Percentiles rank a stretch among this genome's conserved stretches.
phyloP scores from a whole-genome alignment of 495 filamentous ascomycete species.

The Neurospora sp. region DNA sequence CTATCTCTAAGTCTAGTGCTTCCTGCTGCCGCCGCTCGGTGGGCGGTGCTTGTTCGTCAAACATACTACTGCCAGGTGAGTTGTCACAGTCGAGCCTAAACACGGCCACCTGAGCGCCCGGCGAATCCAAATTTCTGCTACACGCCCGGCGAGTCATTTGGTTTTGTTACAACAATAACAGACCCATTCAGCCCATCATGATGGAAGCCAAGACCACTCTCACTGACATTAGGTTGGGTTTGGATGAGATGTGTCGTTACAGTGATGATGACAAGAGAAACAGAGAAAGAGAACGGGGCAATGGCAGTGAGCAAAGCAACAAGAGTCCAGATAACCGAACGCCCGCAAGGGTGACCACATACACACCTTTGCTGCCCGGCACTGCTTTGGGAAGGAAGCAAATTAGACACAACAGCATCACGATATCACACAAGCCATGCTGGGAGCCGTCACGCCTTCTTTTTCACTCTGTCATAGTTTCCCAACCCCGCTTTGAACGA shows the following conservation, averaged over 20 bases:
- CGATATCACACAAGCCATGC: conserved; percentile 14
- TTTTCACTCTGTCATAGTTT: not conserved
- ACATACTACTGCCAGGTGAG: not conserved
- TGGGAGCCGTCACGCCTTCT: conserved; percentile 6
- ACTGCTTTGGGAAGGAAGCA: not conserved
- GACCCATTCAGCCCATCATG: not conserved
- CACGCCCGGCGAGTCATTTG: not conserved
- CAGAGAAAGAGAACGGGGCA: conserved; percentile 1
- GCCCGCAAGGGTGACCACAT: not conserved
- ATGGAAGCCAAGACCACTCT: not conserved
- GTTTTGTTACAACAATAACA: not conserved
- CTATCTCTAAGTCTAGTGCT: not conserved
- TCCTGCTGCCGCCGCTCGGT: too few relatives aligned
- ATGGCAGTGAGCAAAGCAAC: conserved; percentile 1
- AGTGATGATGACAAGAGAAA: not conserved
- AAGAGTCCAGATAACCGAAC: not conserved
- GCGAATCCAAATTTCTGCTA: not conserved
- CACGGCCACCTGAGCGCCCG: not conserved
- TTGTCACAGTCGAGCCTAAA: not conserved
- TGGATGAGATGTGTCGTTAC: not conserved
- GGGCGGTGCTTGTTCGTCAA: not conserved
- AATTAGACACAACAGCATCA: conserved; percentile 8
- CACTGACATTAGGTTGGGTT: not conserved
- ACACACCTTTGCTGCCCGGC: not conserved
- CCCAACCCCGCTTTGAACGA: not conserved